These are phyloP conservation scores for Arabidopsis arenosa DNA, from an alignment of 345 rosid genomes.

Conservation along the genomic window DNA sequence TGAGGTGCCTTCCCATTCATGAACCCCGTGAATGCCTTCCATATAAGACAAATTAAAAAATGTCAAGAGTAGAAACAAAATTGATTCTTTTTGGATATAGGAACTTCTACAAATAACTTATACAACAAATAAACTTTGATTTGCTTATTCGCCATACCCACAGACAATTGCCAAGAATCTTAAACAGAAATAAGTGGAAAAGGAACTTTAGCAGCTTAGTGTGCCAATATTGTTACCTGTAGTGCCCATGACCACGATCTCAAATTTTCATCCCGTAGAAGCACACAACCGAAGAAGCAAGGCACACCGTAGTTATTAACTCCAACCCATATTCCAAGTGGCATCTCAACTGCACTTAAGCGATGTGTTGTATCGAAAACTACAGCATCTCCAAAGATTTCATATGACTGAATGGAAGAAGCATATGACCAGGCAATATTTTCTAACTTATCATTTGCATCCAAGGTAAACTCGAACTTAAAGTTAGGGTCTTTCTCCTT, in stretches of 20 bases:
- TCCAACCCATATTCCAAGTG: constrained; percentile 98
- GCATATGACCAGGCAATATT: constrained; percentile 95
- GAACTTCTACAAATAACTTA: neutral
- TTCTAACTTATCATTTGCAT: constrained; percentile 70
- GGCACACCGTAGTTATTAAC: constrained; percentile 95
- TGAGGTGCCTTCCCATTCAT: constrained; percentile 96
- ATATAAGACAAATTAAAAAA: constrained; percentile 37
- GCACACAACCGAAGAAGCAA: constrained; percentile 95
- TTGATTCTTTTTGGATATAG: neutral
- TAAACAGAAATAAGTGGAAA: neutral
- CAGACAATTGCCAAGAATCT: neutral
- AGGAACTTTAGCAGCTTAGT: neutral
- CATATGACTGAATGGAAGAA: constrained; percentile 82
- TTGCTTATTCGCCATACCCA: neutral
- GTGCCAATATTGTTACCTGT: constrained; percentile 62
- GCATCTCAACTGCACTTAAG: constrained; percentile 89
- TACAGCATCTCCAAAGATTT: constrained; percentile 92
- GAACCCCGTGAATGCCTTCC: constrained; percentile 76
- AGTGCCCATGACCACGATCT: constrained; percentile 92
- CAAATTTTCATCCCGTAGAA: constrained; percentile 77
- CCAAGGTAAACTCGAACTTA: constrained; percentile 76
- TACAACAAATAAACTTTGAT: neutral
- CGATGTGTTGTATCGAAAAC: constrained; percentile 96
- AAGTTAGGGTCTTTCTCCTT: constrained; percentile 94
- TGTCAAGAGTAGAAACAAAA: constrained; percentile 19